Evolutionary conservation across 2,329 filamentous ascomycete genomes (phyloP).

Genomic region (Truncatella angustata): DNA sequence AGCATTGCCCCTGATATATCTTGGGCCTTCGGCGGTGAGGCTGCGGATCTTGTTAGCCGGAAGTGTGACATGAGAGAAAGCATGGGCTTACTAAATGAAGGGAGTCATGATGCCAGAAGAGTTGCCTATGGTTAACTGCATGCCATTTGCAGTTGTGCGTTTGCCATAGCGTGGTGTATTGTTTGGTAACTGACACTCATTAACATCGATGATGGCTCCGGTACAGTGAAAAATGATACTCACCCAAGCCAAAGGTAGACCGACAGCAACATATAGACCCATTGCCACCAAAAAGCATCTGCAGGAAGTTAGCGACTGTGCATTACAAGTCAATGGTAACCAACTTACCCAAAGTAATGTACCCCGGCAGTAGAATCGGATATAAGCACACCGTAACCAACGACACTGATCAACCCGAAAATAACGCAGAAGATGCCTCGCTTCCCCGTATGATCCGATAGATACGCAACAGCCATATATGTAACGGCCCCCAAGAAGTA

Average conservation of each 20-base stretch:
- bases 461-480: slow-evolving; percentile 63
- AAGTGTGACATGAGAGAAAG: not conserved
- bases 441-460: slow-evolving; percentile 66
- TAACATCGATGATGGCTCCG: not conserved
- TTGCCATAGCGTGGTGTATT: slow-evolving; percentile 76
- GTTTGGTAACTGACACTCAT: slow-evolving; percentile 45
- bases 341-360: slow-evolving; percentile 61
- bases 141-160: slow-evolving; percentile 66
- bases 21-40: slow-evolving; percentile 46
- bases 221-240: slow-evolving; percentile 14
- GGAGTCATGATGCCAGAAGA: slow-evolving; percentile 70
- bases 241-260: slow-evolving; percentile 55
- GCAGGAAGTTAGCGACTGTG: slow-evolving; percentile 4
- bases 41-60: slow-evolving; percentile 23
- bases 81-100: slow-evolving; percentile 52
- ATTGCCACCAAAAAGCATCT: slow-evolving; percentile 72
- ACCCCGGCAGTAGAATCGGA: slow-evolving; percentile 58
- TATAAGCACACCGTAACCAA: slow-evolving; percentile 69
- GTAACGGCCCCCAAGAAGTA: slow-evolving; percentile 70
- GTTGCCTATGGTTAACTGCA: slow-evolving; percentile 72
- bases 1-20: slow-evolving; percentile 62
- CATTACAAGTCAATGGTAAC: not conserved
- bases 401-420: slow-evolving; percentile 60
- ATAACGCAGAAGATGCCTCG: slow-evolving; percentile 64
- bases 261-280: slow-evolving; percentile 64